These are phyloP conservation scores for Plenodomus lindquistii DNA, from an alignment of 2,329 filamentous ascomycete genomes.

Conservation along the genomic window DNA sequence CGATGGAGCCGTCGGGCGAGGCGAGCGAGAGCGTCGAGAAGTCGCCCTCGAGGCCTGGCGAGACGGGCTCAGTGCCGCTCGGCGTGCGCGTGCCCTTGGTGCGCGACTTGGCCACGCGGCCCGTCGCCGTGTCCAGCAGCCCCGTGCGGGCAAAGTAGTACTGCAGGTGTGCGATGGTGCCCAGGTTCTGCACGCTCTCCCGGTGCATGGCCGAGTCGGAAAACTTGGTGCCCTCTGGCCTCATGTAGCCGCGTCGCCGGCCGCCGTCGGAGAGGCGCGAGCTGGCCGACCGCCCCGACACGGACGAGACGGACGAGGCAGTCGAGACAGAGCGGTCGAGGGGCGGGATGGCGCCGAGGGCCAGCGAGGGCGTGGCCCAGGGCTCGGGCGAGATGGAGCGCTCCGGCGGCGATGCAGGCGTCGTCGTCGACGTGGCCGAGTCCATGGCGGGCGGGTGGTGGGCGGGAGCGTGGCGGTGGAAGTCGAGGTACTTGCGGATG, in stretches of 20 bases:
- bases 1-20: constrained; percentile 23
- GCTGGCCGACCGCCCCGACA: constrained; percentile 68
- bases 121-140: constrained; percentile 89
- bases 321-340: constrained; percentile 68
- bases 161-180: constrained; percentile 95
- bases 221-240: constrained; percentile 85
- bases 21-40: constrained; percentile 29
- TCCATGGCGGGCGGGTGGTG: constrained; percentile 29
- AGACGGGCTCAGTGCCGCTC: constrained; percentile 34
- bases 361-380: constrained; percentile 64
- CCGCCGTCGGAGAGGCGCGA: constrained; percentile 53
- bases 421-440: constrained; percentile 32
- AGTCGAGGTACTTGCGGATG: constrained; percentile 13
- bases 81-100: constrained; percentile 48
- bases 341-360: constrained; percentile 62
- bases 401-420: constrained; percentile 47
- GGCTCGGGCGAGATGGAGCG: constrained; percentile 63
- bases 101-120: constrained; percentile 74
- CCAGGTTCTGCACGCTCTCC: constrained; percentile 94
- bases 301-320: constrained; percentile 57
- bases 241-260: constrained; percentile 78
- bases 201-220: constrained; percentile 85
- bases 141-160: constrained; percentile 98
- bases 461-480: constrained; percentile 13
- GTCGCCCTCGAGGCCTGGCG: constrained; percentile 34